These are phyloP conservation scores for Botryococcus braunii DNA, from an alignment of 163 green algal species.

Conservation along the genomic window DNA sequence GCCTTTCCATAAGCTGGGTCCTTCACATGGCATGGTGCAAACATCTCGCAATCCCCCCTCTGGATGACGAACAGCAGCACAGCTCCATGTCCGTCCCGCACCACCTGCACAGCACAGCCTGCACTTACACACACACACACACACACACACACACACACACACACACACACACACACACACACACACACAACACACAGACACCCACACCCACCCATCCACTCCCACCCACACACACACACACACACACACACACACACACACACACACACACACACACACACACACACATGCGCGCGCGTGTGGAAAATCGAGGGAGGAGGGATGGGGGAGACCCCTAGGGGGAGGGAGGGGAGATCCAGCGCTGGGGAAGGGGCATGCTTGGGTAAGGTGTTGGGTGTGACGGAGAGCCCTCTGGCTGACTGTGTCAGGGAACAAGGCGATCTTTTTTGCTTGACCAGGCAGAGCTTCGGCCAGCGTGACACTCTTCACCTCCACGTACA, in stretches of 20 bases:
- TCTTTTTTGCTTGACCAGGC: constrained; percentile 1
- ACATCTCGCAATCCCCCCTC: constrained; percentile 21
- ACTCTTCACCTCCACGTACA: constrained; percentile 60
- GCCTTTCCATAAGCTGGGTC: constrained; percentile 43
- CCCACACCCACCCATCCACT: too few species aligned
- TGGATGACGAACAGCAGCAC: constrained; percentile 58
- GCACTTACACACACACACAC: not conserved
- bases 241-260: too few species aligned
- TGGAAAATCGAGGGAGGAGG: too few species aligned
- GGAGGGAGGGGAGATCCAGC: too few species aligned
- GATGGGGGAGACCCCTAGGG: too few species aligned
- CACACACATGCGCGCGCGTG: too few species aligned
- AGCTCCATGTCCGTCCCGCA: constrained; percentile 17
- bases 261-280: too few species aligned
- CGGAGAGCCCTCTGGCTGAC: constrained; percentile 42
- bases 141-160: too few species aligned
- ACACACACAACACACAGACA: too few species aligned
- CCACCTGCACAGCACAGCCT: constrained; percentile 5
- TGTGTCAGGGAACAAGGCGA: constrained; percentile 64
- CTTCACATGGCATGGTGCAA: constrained; percentile 44
- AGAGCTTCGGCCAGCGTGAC: constrained; percentile 30
- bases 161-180: too few species aligned
- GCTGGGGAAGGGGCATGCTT: too few species aligned
- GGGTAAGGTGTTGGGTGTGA: constrained; percentile 54
- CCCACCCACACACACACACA: too few species aligned